Percentiles rank a stretch among this genome's conserved stretches.
These are phyloP conservation scores for Euryodendron excelsum DNA, from an alignment of 148 eudicot species.

Conservation along the genomic window DNA sequence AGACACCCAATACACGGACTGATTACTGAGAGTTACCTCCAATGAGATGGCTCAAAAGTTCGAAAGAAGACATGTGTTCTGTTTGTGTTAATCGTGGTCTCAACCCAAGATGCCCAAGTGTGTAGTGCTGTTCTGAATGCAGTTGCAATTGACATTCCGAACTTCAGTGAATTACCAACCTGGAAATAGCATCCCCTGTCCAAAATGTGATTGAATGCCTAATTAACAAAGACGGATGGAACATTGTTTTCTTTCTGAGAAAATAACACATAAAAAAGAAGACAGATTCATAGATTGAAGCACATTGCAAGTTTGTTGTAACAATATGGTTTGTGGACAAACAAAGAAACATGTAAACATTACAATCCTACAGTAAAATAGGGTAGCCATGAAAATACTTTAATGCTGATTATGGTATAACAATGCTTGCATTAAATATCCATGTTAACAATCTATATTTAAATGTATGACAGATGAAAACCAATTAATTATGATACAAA, in stretches of 20 bases:
- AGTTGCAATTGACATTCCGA: constrained; percentile 70
- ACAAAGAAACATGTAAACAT: no score
- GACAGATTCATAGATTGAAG: no score
- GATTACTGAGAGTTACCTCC: constrained; percentile 52
- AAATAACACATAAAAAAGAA: background rate
- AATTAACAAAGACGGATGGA: background rate
- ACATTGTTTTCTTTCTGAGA: background rate
- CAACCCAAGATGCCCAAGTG: constrained; percentile 91
- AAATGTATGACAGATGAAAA: no score
- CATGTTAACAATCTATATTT: no score
- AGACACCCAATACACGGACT: constrained; percentile 12
- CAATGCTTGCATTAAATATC: background rate
- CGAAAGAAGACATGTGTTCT: constrained; percentile 89
- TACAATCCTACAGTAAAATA: no score
- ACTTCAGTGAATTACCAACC: constrained; percentile 62
- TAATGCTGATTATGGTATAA: background rate
- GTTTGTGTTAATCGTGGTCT: constrained; percentile 57
- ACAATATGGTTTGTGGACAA: background rate
- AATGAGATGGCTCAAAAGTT: constrained; percentile 82
- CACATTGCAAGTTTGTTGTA: background rate
- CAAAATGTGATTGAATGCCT: background rate
- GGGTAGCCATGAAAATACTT: no score
- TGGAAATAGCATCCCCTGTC: constrained; percentile 91
- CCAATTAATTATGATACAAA: no score
- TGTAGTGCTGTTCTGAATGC: constrained; percentile 62